These are phyloP conservation scores for Xylaria multiplex DNA, from an alignment of 2,329 filamentous ascomycete species.

Conservation along the genomic window DNA sequence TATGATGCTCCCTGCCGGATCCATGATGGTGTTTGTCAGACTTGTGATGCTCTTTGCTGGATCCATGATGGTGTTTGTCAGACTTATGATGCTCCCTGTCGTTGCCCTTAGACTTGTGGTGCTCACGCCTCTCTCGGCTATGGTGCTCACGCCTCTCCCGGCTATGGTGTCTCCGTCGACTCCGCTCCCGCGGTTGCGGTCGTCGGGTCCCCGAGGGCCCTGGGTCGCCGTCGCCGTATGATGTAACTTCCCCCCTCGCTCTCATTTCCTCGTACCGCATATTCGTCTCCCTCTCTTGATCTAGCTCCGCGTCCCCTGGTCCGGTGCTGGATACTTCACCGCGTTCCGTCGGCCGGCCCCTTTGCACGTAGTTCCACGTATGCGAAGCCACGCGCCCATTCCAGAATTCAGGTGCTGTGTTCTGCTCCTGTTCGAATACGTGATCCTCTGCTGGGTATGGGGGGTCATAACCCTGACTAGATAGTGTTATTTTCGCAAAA, in stretches of 20 bases:
- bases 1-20: background rate
- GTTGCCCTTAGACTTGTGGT: background rate
- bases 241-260: background rate
- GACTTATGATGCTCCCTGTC: background rate
- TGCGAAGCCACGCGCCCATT: background rate
- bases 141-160: background rate
- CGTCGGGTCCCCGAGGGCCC: no score
- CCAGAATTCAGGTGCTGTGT: background rate
- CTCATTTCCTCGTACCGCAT: background rate
- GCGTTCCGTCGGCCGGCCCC: background rate
- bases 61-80: background rate
- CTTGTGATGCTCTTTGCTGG: background rate
- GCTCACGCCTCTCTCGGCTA: background rate
- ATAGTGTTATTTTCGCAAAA: background rate
- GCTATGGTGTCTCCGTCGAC: background rate
- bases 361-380: constrained; percentile 5
- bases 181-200: no score
- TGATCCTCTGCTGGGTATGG: background rate
- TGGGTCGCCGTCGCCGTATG: no score
- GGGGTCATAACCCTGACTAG: no score
- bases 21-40: background rate
- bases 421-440: background rate
- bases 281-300: background rate
- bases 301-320: background rate
- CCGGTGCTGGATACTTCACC: background rate